Evolutionary conservation across 2,329 filamentous ascomycete species (phyloP), one percentile per base, ranked within the genome.

Genomic region (Tolypocladium amazonense): DNA sequence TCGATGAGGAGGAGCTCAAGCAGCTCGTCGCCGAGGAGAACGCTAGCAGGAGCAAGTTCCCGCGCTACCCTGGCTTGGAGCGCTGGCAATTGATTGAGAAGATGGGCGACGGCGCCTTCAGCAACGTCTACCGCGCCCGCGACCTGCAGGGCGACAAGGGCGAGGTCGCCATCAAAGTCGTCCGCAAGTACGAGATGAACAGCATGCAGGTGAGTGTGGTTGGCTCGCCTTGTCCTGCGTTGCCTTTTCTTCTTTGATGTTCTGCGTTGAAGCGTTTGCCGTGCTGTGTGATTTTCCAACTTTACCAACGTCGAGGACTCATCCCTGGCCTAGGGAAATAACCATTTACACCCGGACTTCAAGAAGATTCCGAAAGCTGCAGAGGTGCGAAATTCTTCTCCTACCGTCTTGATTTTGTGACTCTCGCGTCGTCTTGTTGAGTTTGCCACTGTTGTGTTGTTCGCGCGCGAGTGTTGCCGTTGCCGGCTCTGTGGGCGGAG

Each of bases 51-150:
- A 86, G 86, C 71, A 96, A 92, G 74, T 87, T 97, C 70, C 93
- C 94, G 47, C 83, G 79, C 66, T 76, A 76, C 57, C 73, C 74
- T 2, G 75, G 75, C 37, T 68, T 76, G 11, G 75, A 76, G 58
- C 70, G 92, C 69, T 99, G 90, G 88, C 85, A 88, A 58, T 79
- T 97, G 39, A 61, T 94, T 58, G 92, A 96, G 76, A 97, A 97
- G 82, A 99, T 99, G 93, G 94, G 94, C 65, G 94, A 97, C 67
- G 94, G 94, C 62, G 94, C 94, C 62, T 99, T 99, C 81, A 97
- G 93, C 79, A 97, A 97, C 70, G 94, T 99, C 65, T 99, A 97
- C 75, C 87, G 90, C 45, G 94, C 94, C 43, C 84, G 82, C 66
- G 94, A 99, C 72, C 72, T 77, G 54, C 81, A 86, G 7, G 88